Base-by-base conservation (phyloP, 192 early-diverging fungal species). In the Coemansia sp. region DNA sequence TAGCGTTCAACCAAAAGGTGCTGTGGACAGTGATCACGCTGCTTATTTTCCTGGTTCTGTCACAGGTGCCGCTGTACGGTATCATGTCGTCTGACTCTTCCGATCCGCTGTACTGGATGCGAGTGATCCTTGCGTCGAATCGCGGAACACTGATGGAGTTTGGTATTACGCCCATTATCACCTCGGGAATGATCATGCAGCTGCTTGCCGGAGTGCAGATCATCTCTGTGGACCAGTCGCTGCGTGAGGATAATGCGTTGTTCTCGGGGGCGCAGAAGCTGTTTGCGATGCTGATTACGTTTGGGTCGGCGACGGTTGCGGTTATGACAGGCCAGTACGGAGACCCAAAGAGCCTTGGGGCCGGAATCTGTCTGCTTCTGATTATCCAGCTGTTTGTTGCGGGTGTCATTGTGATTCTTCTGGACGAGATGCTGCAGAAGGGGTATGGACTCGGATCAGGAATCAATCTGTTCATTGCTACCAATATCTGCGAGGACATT, bases 171-270 rank as follows among this genome's bases (percentile, higher is more conserved):
- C 98, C 98, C 37, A 95, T 99, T 75, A 92, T 99, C 56, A 98
- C 98, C 13, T 98, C 97, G 8, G 97, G 98, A 44, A 99, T 99
- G 98, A 99, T 99, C 69, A 99, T 99, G 98, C 98, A 99, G 86
- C 81, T 99, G 64, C 85, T 99, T 61, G 95, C 97, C 11, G 98
- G 98, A 60, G 97, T 96, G 64, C 94, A 97, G 80, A 88, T 99
- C 61, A 98, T 99, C 69, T 95, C 98, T 68, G 98, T 99, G 14
- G 98, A 99, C 79, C 97, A 98, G 81, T 93, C 90, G 53, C 86
- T 99, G 72, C 96, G 98, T 82, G 97, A 98, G 76, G 98, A 99
- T 86, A 90, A 97, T 54, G 95, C 97, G 44, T 87, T 99, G 69
- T 99, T 99, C 72, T 93, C 91, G 76, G 98, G 97, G n/a, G 98